Evolutionary conservation across 108 stramenopile species (phyloP), one percentile per base, ranked within the genome.

Genomic region (Bacterosira constricta): DNA sequence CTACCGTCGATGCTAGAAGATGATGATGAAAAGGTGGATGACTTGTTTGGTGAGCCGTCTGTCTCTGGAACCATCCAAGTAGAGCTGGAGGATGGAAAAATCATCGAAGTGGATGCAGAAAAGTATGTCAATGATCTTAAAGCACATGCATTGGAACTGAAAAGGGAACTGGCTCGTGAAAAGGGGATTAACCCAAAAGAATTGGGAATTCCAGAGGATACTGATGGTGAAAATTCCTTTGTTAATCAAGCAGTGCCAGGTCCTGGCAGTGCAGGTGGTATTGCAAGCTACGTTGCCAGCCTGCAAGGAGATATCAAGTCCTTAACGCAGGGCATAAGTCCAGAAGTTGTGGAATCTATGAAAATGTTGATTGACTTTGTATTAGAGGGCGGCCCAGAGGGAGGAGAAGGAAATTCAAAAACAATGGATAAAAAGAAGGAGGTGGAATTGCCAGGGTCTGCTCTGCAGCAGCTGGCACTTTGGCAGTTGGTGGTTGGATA

Each of bases 401-500:
- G 75, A 12, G 60, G 72, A 27, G 70, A 58, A 51, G 36, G 60
- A 23, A 58, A 53, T 46, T 45, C 37, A 49, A 20, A 20, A 32
- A 31, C 31, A 25, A 63, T 26, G 54, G 56, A 72, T 26, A 62
- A 69, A 25, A 81, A 80, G 54, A 83, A 84, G 70, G 82, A 93
- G 64, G 88, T 96, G 86, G 92, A 88, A 62, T 65, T 96, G 21
- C 92, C 95, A 23, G 92, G 89, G 6, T 80, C 88, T 5, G 95
- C 92, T 0, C 69, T 96, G 64, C 89, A 92, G 62, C 95, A 94
- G 56, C 75, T 94, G 35, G 89, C 90, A 0, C 68, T 96, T 12
- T 96, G 96, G 96, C 96, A 96, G 79, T 73, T 96, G 39, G 90
- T 96, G 3, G 63, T 94, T 39, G 96, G 96, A 15, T 96, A 96